Base-by-base conservation (phyloP, 1,284 basidiomycete species). In the Somion occarium region DNA sequence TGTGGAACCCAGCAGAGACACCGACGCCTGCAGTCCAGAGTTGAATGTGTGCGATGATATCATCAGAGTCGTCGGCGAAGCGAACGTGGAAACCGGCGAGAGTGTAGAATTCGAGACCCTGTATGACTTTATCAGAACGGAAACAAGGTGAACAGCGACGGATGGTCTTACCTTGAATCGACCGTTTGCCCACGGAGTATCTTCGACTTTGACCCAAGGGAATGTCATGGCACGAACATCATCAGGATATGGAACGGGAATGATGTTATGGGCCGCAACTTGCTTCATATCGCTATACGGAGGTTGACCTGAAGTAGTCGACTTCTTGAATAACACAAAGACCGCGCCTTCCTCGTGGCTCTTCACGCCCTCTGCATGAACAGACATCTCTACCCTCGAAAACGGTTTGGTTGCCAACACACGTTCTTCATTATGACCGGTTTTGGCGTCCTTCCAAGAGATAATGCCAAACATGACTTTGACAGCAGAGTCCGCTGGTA, bases 61-160 rank as follows among this genome's bases (percentile, higher is more conserved):
- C 64, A 51, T 60, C 44, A 2, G 59, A 46, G 49, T 66, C 64
- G 52, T 66, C 64, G 43, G 53, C 56, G 57, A 61, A 65, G 46
- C 53, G 54, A 18, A 68, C 59, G 49, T 67, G 57, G 54, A 65
- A 66, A 20, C 66, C 66, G 9, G 56, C 57, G 24, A 61, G 50
- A 52, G 67, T 67, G 55, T 63, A 68, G 53, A 68, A 68, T 48
- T 68, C 63, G 49, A 66, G 56, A 46, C 55, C 61, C 44, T 66
- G 50, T 50, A 50, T 58, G 1, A 44, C 53, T 49, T 44, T 11
- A 5, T 1, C 25, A 15, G 15, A n/a, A 18, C 44, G 5, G 38
- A 24, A 23, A 47, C 34, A 24, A 15, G 13, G 44, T 45, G 19
- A 45, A n/a, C 25, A 25, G 11, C 25, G 44, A 45, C 12, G 11